Conservation (phyloP, 768 basidiomycete species). For the Pleurotus platypus region DNA sequence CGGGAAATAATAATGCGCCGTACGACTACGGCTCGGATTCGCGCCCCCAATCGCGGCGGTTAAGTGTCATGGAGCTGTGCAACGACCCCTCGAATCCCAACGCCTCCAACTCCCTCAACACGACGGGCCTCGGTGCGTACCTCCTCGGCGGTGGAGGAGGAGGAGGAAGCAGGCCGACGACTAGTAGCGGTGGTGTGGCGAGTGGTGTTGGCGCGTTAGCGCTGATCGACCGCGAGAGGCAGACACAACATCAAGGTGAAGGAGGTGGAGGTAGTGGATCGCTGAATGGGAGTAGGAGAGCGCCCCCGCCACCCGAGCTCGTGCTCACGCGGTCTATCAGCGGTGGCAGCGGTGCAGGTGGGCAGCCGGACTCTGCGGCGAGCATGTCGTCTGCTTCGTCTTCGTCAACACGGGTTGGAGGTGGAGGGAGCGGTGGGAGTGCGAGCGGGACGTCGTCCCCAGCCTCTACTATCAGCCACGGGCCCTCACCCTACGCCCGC, state of each 20-base stretch:
- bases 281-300: not conserved
- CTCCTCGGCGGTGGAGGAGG: not conserved
- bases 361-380: too few species aligned
- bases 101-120: constrained; percentile 11
- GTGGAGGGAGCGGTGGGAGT: not conserved
- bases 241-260: not conserved
- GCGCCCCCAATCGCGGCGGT: constrained; percentile 73
- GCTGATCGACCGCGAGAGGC: not conserved
- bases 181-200: not conserved
- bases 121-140: not conserved
- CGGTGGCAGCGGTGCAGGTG: too few species aligned
- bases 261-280: constrained; percentile 27
- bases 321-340: not conserved
- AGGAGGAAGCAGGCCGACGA: not conserved
- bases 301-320: not conserved
- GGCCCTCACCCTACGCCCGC: too few species aligned
- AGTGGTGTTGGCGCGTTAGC: not conserved
- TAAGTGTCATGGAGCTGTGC: constrained; percentile 88
- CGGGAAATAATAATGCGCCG: too few species aligned
- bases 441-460: not conserved
- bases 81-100: constrained; percentile 42
- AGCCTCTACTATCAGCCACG: not conserved
- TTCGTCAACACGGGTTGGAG: not conserved
- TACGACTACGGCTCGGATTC: constrained; percentile 75
- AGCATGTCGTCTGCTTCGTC: too few species aligned